Evolutionary conservation across 257 asterid species (phyloP).

Genomic region (Nicotiana tabacum): DNA sequence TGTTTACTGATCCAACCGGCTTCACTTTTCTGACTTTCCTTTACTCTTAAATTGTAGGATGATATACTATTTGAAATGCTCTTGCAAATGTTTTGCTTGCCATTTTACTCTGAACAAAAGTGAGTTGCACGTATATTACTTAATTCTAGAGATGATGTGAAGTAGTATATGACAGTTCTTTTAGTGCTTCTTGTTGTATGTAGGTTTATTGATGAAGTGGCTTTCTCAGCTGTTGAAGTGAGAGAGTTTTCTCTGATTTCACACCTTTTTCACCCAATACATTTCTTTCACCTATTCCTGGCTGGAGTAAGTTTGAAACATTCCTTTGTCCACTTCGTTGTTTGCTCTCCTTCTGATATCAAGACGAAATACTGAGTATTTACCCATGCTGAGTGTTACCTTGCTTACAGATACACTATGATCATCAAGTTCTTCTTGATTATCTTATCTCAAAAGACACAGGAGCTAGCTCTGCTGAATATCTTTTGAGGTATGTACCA

Average conservation of each 20-base stretch:
- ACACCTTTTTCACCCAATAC: slow-evolving; percentile 66
- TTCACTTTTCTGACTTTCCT: slow-evolving; percentile 16
- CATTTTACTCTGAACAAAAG: slow-evolving; percentile 36
- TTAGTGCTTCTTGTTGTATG: slow-evolving; percentile 9
- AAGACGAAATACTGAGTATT: not conserved
- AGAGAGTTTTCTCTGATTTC: slow-evolving; percentile 30
- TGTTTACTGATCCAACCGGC: not conserved
- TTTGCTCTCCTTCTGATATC: not conserved
- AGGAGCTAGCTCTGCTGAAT: slow-evolving; percentile 80
- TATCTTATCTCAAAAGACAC: slow-evolving; percentile 88
- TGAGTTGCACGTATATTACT: slow-evolving; percentile 26
- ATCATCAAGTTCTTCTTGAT: slow-evolving; percentile 95
- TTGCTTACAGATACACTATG: slow-evolving; percentile 64
- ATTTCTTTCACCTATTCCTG: slow-evolving; percentile 75
- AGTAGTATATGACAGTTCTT: not conserved
- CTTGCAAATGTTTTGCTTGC: slow-evolving; percentile 53
- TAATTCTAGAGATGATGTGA: slow-evolving; percentile 10
- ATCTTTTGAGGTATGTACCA: slow-evolving; percentile 61
- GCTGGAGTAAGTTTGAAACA: slow-evolving; percentile 49
- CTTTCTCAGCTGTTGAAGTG: slow-evolving; percentile 21
- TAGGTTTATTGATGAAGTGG: slow-evolving; percentile 33
- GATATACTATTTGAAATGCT: slow-evolving; percentile 83
- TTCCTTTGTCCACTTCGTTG: not conserved
- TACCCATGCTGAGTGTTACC: slow-evolving; percentile 9
- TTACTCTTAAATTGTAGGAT: slow-evolving; percentile 48